Conservation (phyloP, 148 eudicot genomes). For the Drosera capensis region DNA sequence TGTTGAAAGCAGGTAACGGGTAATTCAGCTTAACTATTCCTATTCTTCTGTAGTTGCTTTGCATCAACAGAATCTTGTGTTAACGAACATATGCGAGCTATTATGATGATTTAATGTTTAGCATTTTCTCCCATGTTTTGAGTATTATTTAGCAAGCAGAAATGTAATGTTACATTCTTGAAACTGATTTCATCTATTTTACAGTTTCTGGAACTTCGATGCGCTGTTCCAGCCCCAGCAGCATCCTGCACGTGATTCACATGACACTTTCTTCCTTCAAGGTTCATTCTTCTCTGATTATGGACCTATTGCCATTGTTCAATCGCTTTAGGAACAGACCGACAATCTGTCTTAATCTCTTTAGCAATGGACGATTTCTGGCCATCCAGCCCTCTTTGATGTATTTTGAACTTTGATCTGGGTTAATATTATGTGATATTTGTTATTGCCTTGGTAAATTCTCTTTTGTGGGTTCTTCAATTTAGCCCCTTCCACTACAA, state of each 20-base stretch:
- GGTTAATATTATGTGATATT: no score
- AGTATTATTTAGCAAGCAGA: neutral
- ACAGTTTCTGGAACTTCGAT: conserved; percentile 93
- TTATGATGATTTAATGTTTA: no score
- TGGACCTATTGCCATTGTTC: no score
- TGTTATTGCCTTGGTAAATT: neutral
- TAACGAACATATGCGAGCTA: no score
- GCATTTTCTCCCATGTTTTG: no score
- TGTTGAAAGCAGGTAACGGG: conserved; percentile 79
- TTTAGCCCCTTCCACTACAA: conserved; percentile 75
- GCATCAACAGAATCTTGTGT: no score
- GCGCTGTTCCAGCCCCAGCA: conserved; percentile 94
- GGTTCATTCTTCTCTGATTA: conserved; percentile 23
- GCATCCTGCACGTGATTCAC: conserved; percentile 98
- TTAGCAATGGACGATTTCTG: no score
- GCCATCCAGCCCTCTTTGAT: no score
- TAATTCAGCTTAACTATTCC: conserved; percentile 3
- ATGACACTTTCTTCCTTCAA: conserved; percentile 80
- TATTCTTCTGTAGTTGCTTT: neutral
- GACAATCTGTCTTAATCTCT: no score
- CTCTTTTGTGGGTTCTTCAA: conserved; percentile 2
- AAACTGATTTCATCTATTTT: no score
- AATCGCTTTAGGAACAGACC: no score
- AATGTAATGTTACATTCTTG: neutral
- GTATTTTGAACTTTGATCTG: no score